Evolutionary conservation across 176 grass and related monocot species (phyloP).

Genomic region (Phoenix roebelenii): DNA sequence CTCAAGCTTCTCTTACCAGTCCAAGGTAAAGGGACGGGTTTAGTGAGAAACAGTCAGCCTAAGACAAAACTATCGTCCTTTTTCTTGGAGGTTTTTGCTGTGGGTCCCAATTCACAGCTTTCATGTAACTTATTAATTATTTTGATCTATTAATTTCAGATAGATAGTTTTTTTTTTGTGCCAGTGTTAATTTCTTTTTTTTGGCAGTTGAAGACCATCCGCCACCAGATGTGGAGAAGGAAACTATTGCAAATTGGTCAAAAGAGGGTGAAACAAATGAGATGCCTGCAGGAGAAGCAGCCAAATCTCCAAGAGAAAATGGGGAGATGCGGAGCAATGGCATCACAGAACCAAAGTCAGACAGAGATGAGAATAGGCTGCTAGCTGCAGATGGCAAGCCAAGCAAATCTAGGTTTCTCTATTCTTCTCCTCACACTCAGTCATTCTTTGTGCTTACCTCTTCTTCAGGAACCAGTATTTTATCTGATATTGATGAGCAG

Average conservation of each 20-base stretch:
- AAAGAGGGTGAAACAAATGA: conserved; percentile 34
- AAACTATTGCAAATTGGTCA: conserved; percentile 22
- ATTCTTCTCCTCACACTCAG: conserved; percentile 34
- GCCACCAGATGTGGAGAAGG: conserved; percentile 33
- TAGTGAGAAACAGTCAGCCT: too few species aligned
- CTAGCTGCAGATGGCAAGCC: conserved; percentile 34
- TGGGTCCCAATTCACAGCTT: too few species aligned
- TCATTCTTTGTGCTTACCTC: conserved; percentile 53
- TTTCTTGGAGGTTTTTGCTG: too few species aligned
- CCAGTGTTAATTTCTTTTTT: not conserved
- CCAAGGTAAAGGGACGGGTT: too few species aligned
- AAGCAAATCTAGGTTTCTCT: conserved; percentile 90
- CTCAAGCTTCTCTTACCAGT: too few species aligned
- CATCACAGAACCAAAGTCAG: conserved; percentile 32
- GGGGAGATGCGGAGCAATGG: conserved; percentile 55
- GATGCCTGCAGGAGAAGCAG: conserved; percentile 27
- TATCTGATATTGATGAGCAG: conserved; percentile 69
- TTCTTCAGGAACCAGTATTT: conserved; percentile 39
- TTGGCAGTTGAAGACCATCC: conserved; percentile 39
- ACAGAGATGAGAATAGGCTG: conserved; percentile 26
- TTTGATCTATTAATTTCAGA: not conserved
- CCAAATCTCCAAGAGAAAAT: conserved; percentile 46
- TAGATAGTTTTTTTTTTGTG: not conserved
- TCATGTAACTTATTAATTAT: too few species aligned
- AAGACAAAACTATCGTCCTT: too few species aligned